Percentiles rank a stretch among this genome's conserved stretches.
Evolutionary conservation across 495 filamentous ascomycete species (phyloP).

Genomic region (Collariella sp.): DNA sequence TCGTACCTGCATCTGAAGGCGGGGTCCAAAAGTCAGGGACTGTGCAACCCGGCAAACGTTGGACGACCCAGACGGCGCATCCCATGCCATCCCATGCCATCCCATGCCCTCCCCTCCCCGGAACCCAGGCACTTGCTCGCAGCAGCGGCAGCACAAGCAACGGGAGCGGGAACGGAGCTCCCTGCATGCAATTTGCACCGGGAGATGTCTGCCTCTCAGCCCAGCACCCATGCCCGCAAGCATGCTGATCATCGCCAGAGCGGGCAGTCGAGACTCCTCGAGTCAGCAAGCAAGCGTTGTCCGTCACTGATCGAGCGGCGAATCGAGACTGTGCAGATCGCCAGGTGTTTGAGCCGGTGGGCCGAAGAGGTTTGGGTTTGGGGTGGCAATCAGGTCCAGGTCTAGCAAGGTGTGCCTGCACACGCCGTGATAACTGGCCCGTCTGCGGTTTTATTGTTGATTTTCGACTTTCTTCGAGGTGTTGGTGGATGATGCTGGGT

Average conservation of each 20-base stretch:
- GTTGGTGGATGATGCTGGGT: too few relatives aligned
- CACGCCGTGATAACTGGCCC: too few relatives aligned
- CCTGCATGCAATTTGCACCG: constrained; percentile 1
- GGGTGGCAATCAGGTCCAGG: background rate
- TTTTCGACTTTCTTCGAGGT: too few relatives aligned
- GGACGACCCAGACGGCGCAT: background rate
- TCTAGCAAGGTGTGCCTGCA: background rate
- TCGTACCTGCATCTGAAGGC: constrained; percentile 9
- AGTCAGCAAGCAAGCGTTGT: too few relatives aligned
- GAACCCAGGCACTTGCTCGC: too few relatives aligned
- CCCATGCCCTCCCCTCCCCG: too few relatives aligned
- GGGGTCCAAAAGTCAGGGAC: background rate
- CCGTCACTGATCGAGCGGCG: background rate
- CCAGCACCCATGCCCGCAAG: background rate
- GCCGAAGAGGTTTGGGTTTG: background rate
- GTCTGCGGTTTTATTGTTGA: too few relatives aligned
- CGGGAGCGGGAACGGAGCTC: background rate
- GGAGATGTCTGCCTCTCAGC: background rate
- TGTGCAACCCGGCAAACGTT: background rate
- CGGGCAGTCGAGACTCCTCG: background rate
- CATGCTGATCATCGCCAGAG: constrained; percentile 2
- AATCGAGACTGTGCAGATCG: constrained; percentile 1
- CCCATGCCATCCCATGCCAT: background rate
- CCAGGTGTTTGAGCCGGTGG: background rate
- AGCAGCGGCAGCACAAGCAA: too few relatives aligned